Conservation (phyloP, 2,329 filamentous ascomycete species). For the Fusarium torulosum region DNA sequence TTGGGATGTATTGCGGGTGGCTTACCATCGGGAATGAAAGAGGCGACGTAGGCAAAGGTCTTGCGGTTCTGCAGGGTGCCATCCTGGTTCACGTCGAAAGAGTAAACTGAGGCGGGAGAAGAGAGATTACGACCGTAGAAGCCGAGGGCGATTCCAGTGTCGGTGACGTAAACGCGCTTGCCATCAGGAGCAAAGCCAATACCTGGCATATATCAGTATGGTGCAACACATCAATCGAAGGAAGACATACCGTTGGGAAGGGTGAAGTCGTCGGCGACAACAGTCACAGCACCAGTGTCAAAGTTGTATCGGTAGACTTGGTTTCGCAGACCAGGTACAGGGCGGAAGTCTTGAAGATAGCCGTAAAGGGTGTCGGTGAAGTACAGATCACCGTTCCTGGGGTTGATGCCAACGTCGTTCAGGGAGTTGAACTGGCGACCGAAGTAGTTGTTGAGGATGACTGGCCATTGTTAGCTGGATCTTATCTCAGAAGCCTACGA, state of each 20-base stretch:
- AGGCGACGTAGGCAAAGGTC: conserved; percentile 67
- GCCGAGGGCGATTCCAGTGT: conserved; percentile 62
- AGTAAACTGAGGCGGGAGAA: conserved; percentile 62
- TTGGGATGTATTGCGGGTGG: conserved; percentile 31
- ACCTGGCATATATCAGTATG: conserved; percentile 48
- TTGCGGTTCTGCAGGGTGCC: conserved; percentile 62
- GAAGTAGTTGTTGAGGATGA: conserved; percentile 70
- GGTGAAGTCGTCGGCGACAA: conserved; percentile 69
- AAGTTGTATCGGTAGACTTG: conserved; percentile 71
- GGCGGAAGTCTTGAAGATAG: conserved; percentile 69
- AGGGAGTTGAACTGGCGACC: conserved; percentile 71
- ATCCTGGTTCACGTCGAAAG: conserved; percentile 59
- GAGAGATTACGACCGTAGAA: conserved; percentile 58
- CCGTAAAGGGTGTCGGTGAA: conserved; percentile 74
- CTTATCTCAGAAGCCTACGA: fast-evolving
- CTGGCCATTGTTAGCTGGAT: conserved; percentile 32
- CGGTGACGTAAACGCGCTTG: conserved; percentile 65
- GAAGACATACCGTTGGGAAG: conserved; percentile 63
- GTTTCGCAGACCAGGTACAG: conserved; percentile 63
- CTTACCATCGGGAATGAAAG: conserved; percentile 69
- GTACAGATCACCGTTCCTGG: conserved; percentile 67
- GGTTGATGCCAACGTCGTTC: conserved; percentile 68
- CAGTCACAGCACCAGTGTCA: conserved; percentile 62
- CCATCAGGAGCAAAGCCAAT: conserved; percentile 68
- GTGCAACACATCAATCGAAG: fast-evolving